These are phyloP conservation scores for Pecoramyces ruminantium DNA, from an alignment of 192 early-diverging fungal species.

Conservation along the genomic window DNA sequence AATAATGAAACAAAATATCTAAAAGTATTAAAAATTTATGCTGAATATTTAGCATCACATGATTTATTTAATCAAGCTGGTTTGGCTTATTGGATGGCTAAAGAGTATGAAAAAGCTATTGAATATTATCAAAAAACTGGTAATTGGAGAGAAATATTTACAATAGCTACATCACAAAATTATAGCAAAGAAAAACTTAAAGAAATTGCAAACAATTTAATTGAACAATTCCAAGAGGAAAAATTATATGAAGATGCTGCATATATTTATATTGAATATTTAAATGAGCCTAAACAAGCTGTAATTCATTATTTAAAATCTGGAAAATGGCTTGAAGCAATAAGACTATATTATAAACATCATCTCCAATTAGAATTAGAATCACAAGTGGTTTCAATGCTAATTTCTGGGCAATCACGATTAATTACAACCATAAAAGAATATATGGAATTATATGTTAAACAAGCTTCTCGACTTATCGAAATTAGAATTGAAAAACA, in stretches of 20 bases:
- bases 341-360: not conserved
- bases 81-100: constrained; percentile 36
- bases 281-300: constrained; percentile 1
- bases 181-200: constrained; percentile 21
- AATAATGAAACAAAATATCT: constrained; percentile 16
- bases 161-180: constrained; percentile 35
- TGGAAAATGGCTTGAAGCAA: not conserved
- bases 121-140: constrained; percentile 31
- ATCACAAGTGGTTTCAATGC: not conserved
- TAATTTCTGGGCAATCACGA: not conserved
- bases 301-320: not conserved
- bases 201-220: constrained; percentile 30
- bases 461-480: not conserved
- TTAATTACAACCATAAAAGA: not conserved
- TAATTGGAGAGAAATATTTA: constrained; percentile 49
- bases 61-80: constrained; percentile 48
- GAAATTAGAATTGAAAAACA: not conserved
- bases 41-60: constrained; percentile 31
- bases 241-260: not conserved
- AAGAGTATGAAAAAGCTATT: constrained; percentile 32
- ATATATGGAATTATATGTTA: not conserved
- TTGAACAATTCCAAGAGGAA: constrained; percentile 3
- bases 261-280: not conserved
- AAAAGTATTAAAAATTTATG: constrained; percentile 34
- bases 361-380: not conserved